Conservation (phyloP, 139 green algal species). For the Coelastrella sp. region DNA sequence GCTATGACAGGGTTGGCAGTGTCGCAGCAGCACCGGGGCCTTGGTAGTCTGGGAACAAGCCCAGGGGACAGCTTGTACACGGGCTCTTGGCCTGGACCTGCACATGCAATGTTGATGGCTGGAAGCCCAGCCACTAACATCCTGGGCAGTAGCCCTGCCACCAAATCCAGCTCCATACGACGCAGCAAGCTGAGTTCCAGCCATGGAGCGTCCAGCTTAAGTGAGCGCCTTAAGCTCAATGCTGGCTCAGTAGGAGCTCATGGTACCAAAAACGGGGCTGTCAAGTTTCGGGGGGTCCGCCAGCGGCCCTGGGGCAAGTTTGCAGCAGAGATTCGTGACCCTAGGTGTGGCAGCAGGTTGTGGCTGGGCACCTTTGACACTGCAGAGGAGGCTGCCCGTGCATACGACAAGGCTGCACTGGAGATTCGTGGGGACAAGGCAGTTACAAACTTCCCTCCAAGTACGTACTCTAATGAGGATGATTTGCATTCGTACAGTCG, state of each 20-base stretch:
- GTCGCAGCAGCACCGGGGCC: conserved; percentile 7
- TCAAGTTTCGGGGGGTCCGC: conserved; percentile 80
- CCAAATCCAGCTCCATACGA: conserved; percentile 14
- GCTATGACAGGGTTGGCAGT: conserved; percentile 5
- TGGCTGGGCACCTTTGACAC: conserved; percentile 94
- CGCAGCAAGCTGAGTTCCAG: conserved; percentile 33
- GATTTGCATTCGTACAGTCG: conserved; percentile 7
- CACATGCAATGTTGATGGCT: conserved; percentile 13
- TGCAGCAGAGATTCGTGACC: conserved; percentile 87
- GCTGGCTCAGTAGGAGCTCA: conserved; percentile 22
- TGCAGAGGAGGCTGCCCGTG: conserved; percentile 83
- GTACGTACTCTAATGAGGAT: conserved; percentile 13
- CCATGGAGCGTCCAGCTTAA: neutral
- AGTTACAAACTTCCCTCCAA: conserved; percentile 45
- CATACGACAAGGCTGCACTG: conserved; percentile 87
- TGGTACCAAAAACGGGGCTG: conserved; percentile 42
- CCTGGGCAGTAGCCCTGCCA: conserved; percentile 33
- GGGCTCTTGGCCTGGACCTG: conserved; percentile 28
- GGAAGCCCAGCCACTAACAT: conserved; percentile 23
- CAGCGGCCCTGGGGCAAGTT: conserved; percentile 91
- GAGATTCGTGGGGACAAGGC: conserved; percentile 78
- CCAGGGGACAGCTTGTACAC: conserved; percentile 41
- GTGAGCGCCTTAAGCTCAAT: conserved; percentile 36
- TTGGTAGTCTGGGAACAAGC: conserved; percentile 16
- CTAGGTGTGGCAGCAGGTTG: conserved; percentile 68